These are phyloP conservation scores for Aphanocladium album DNA, from an alignment of 2,329 filamentous ascomycete genomes.

Conservation along the genomic window DNA sequence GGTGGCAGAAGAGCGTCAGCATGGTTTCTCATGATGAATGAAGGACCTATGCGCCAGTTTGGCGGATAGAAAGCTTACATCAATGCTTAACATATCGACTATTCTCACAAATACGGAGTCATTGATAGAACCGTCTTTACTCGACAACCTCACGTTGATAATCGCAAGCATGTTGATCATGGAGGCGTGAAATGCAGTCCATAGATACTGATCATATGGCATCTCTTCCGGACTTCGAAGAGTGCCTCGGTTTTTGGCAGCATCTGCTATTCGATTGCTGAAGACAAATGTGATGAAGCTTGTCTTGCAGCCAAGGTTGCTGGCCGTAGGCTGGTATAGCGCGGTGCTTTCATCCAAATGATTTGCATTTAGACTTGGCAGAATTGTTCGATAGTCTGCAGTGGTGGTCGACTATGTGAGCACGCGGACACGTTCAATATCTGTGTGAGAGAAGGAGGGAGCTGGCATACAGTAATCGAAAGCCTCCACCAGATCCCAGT, in stretches of 20 bases:
- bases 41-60: not conserved
- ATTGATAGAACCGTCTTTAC: not conserved
- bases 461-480: not conserved
- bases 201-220: constrained; percentile 1
- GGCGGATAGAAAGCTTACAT: not conserved
- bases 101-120: constrained; percentile 5
- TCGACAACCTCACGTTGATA: constrained; percentile 3
- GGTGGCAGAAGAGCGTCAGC: not conserved
- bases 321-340: not conserved
- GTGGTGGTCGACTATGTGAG: not conserved
- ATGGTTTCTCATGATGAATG: not conserved
- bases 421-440: not conserved
- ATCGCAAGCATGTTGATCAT: not conserved
- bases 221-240: constrained; percentile 3
- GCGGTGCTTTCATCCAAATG: not conserved
- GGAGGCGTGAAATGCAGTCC: constrained; percentile 2
- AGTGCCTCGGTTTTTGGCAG: not conserved
- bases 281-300: constrained; percentile 9
- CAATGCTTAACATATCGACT: constrained; percentile 4
- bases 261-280: constrained; percentile 10
- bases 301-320: constrained; percentile 8
- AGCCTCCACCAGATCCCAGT: constrained; percentile 7
- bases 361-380: not conserved
- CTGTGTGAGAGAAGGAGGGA: not conserved
- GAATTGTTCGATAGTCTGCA: constrained; percentile 4